Evolutionary conservation across 192 early-diverging fungal genomes (phyloP).

Genomic region (Coemansia sp.): DNA sequence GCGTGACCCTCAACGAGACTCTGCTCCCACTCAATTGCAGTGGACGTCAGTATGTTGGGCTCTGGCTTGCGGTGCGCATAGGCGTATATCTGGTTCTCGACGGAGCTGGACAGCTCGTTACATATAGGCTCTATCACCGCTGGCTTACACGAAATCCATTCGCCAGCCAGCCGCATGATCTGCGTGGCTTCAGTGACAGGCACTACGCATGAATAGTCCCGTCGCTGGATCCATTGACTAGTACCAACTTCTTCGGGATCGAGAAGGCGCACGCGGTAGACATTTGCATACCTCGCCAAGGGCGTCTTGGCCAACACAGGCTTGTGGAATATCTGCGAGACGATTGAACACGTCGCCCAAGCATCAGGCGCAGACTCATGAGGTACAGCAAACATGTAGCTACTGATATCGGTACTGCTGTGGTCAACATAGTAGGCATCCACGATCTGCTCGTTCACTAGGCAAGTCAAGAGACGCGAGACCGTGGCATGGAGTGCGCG

Average conservation of each 20-base stretch:
- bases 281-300: neutral
- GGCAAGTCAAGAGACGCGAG: constrained; percentile 59
- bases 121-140: constrained; percentile 38
- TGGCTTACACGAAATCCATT: constrained; percentile 39
- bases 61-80: constrained; percentile 28
- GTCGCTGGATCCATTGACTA: constrained; percentile 26
- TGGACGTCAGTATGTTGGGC: constrained; percentile 41
- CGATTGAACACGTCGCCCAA: constrained; percentile 20
- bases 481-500: constrained; percentile 56
- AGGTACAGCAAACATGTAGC: constrained; percentile 23
- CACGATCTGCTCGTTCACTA: constrained; percentile 58
- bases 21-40: constrained; percentile 66
- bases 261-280: constrained; percentile 23
- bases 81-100: constrained; percentile 50
- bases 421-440: constrained; percentile 44
- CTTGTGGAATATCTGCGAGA: constrained; percentile 18
- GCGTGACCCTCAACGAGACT: constrained; percentile 65
- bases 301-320: constrained; percentile 18
- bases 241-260: constrained; percentile 50
- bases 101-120: constrained; percentile 58
- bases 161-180: constrained; percentile 52
- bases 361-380: constrained; percentile 22
- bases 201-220: neutral
- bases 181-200: constrained; percentile 28
- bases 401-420: constrained; percentile 15